Percentiles rank a stretch among this genome's conserved stretches.
Conservation (phyloP, 495 filamentous ascomycete genomes). For the Aspergillus diversus region DNA sequence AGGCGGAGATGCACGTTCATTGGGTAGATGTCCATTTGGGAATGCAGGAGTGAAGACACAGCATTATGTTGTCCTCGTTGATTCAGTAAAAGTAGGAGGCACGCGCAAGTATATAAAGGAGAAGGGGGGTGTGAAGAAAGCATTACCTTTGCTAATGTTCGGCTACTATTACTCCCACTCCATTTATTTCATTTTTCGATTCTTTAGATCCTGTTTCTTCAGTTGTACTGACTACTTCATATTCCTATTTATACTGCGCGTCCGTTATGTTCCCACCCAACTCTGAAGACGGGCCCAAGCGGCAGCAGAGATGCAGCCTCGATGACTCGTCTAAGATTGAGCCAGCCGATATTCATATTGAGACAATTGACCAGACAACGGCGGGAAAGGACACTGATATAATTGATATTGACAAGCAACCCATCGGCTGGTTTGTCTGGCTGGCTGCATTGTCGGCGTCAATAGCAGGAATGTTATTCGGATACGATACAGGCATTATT, state of each 20-base stretch:
- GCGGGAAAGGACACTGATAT: background rate
- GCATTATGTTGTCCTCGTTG: background rate
- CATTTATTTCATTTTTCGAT: background rate
- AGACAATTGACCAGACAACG: background rate
- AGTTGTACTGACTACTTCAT: background rate
- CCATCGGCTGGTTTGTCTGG: background rate
- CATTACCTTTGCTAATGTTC: background rate
- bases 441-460: background rate
- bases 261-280: background rate
- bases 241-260: background rate
- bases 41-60: background rate
- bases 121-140: background rate
- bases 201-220: background rate
- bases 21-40: background rate
- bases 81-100: background rate
- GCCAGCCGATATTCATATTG: background rate
- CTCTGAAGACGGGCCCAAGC: background rate
- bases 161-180: background rate
- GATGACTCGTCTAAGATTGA: background rate
- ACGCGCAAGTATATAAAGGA: background rate
- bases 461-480: constrained; percentile 16
- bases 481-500: constrained; percentile 54
- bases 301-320: background rate
- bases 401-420: background rate
- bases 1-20: constrained; percentile 7